Percentiles rank a stretch among this genome's conserved stretches.
phyloP scores from a whole-genome alignment of 352 stramenopile genomes.

The Phytopythium montanum region DNA sequence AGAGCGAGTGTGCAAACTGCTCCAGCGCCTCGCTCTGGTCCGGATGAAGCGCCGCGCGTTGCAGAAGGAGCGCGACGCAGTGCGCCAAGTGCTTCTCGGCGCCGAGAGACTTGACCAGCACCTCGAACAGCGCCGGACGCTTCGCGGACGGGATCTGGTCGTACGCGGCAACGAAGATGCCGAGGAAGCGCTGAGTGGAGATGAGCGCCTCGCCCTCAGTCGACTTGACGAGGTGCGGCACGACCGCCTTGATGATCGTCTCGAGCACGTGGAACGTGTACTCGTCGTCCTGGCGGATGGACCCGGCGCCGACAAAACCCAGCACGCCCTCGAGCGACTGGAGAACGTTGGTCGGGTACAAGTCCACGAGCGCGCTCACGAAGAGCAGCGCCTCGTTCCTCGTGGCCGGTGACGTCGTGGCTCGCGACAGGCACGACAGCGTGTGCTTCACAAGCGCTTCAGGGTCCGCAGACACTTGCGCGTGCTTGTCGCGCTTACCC shows the following conservation, averaged over 20 bases:
- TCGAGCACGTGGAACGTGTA: slow-evolving; percentile 89
- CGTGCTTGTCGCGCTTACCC: slow-evolving; percentile 20
- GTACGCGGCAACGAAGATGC: slow-evolving; percentile 73
- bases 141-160: slow-evolving; percentile 59
- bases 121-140: slow-evolving; percentile 56
- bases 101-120: slow-evolving; percentile 57
- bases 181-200: slow-evolving; percentile 70
- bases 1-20: slow-evolving; percentile 67
- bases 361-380: slow-evolving; percentile 70
- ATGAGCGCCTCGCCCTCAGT: slow-evolving; percentile 20
- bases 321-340: slow-evolving; percentile 78
- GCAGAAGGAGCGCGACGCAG: slow-evolving; percentile 50
- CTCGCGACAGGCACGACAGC: slow-evolving; percentile 51
- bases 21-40: slow-evolving; percentile 44
- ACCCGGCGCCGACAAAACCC: slow-evolving; percentile 48
- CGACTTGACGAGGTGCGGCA: slow-evolving; percentile 61
- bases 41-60: slow-evolving; percentile 22
- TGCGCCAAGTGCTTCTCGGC: slow-evolving; percentile 40
- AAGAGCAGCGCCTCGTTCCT: slow-evolving; percentile 82
- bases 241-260: slow-evolving; percentile 76
- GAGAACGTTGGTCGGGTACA: slow-evolving; percentile 71
- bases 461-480: slow-evolving; percentile 30
- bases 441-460: slow-evolving; percentile 79
- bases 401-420: slow-evolving; percentile 65
- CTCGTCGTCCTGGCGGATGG: slow-evolving; percentile 73